These are phyloP conservation scores for Begonia masoniana DNA, from an alignment of 306 rosid genomes.

Conservation along the genomic window DNA sequence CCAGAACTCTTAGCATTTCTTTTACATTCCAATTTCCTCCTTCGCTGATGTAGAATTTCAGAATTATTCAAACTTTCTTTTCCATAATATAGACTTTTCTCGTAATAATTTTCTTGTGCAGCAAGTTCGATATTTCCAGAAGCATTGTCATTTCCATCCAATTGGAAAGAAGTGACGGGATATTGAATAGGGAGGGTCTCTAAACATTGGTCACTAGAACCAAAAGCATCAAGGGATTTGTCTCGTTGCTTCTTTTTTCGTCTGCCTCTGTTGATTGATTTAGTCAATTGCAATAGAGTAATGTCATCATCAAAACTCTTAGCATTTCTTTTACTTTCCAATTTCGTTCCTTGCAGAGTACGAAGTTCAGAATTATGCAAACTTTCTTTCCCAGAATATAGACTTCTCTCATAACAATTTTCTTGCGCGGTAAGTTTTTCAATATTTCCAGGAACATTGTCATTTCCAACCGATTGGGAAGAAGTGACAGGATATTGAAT, in stretches of 20 bases:
- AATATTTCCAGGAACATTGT: slow-evolving; percentile 17
- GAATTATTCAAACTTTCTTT: slow-evolving; percentile 14
- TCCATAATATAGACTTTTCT: slow-evolving; percentile 8
- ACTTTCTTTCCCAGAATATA: slow-evolving; percentile 2
- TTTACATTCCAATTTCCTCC: slow-evolving; percentile 20
- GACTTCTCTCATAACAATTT: slow-evolving; percentile 14
- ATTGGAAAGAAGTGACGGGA: slow-evolving; percentile 30
- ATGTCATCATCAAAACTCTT: slow-evolving; percentile 17
- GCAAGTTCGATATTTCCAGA: slow-evolving; percentile 16
- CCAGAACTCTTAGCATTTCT: slow-evolving; percentile 10
- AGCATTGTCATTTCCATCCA: slow-evolving; percentile 24
- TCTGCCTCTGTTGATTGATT: slow-evolving; percentile 18
- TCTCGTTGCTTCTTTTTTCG: slow-evolving; percentile 18
- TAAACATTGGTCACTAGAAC: slow-evolving; percentile 13
- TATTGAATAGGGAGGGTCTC: slow-evolving; percentile 24
- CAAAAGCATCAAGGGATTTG: slow-evolving; percentile 13
- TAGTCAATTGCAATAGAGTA: slow-evolving; percentile 17
- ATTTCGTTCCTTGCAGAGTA: slow-evolving; percentile 16
- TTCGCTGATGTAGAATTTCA: slow-evolving; percentile 11
- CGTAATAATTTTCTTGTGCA: slow-evolving; percentile 17
- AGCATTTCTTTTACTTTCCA: slow-evolving; percentile 13
- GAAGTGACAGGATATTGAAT: slow-evolving; percentile 30
- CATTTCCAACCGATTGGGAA: slow-evolving; percentile 24
- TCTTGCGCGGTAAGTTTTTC: slow-evolving; percentile 21
- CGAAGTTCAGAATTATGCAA: slow-evolving; percentile 13